These are phyloP conservation scores for Vachellia pachyceras DNA, from an alignment of 306 rosid species.

Conservation along the genomic window DNA sequence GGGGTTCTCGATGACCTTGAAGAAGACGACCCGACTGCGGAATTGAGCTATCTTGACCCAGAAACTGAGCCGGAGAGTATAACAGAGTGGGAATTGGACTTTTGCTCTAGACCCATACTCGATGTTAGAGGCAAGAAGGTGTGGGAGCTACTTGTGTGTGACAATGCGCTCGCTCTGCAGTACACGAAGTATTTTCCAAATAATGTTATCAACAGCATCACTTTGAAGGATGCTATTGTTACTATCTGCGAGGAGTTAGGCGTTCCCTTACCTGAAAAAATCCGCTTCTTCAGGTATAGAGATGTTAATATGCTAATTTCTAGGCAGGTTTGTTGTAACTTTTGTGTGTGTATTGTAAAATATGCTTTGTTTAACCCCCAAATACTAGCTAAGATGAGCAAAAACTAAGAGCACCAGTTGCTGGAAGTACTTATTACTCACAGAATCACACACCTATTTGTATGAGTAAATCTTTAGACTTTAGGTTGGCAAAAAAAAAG, in stretches of 20 bases:
- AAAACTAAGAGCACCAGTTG: background rate
- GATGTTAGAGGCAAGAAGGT: constrained; percentile 92
- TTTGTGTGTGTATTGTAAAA: background rate
- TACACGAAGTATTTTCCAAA: constrained; percentile 89
- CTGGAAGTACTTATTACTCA: background rate
- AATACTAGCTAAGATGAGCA: background rate
- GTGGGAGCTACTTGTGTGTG: constrained; percentile 95
- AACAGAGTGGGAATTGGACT: constrained; percentile 90
- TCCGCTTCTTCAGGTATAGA: constrained; percentile 86
- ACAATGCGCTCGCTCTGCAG: constrained; percentile 79
- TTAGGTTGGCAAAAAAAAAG: too few relatives aligned
- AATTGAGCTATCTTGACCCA: constrained; percentile 72
- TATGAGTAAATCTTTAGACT: background rate
- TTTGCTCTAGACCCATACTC: constrained; percentile 93
- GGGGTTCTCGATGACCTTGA: constrained; percentile 39
- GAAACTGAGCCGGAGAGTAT: constrained; percentile 65
- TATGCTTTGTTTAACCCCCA: background rate
- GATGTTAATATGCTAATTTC: background rate
- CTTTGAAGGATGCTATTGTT: constrained; percentile 80
- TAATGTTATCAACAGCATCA: constrained; percentile 88
- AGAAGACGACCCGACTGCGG: constrained; percentile 80
- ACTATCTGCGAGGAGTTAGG: constrained; percentile 64
- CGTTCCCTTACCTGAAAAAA: constrained; percentile 71
- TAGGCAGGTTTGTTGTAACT: background rate
- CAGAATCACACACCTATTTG: background rate